Evolutionary conservation across 2,329 filamentous ascomycete genomes (phyloP).

Genomic region (Colletotrichum graminicola): DNA sequence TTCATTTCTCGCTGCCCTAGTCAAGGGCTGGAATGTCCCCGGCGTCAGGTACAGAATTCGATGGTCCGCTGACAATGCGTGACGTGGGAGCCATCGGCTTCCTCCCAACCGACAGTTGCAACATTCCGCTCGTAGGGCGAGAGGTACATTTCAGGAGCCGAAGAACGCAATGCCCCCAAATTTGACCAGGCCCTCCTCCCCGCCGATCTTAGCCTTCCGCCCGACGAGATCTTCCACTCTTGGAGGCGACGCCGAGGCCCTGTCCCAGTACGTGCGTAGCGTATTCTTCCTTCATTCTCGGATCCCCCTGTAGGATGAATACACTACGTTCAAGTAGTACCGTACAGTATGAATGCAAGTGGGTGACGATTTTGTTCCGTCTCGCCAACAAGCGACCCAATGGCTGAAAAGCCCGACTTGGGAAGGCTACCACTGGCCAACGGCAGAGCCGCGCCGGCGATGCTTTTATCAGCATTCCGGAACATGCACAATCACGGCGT

Average conservation of each 20-base stretch:
- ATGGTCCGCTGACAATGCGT: neutral
- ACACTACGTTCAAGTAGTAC: neutral
- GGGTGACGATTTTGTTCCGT: neutral
- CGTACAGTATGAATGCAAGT: neutral
- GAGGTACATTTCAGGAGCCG: neutral
- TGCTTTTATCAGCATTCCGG: conserved; percentile 18
- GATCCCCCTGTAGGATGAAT: neutral
- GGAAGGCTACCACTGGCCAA: conserved; percentile 3
- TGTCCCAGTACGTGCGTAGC: conserved; percentile 20
- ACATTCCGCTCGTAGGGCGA: neutral
- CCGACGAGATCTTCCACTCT: conserved; percentile 29
- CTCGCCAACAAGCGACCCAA: conserved; percentile 6
- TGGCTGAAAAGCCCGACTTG: neutral
- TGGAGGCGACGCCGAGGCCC: conserved; percentile 15
- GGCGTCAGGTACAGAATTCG: neutral
- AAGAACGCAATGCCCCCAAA: neutral
- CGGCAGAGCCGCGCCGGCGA: neutral
- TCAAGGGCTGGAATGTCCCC: neutral
- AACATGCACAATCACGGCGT: neutral
- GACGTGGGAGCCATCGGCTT: neutral
- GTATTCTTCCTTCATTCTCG: neutral
- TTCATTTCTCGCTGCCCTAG: neutral
- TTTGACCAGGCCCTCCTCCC: neutral
- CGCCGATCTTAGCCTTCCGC: conserved; percentile 21
- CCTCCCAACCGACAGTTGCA: neutral